phyloP scores from a whole-genome alignment of 1,284 basidiomycete genomes.

The Pyrrhoderma lamaoense region DNA sequence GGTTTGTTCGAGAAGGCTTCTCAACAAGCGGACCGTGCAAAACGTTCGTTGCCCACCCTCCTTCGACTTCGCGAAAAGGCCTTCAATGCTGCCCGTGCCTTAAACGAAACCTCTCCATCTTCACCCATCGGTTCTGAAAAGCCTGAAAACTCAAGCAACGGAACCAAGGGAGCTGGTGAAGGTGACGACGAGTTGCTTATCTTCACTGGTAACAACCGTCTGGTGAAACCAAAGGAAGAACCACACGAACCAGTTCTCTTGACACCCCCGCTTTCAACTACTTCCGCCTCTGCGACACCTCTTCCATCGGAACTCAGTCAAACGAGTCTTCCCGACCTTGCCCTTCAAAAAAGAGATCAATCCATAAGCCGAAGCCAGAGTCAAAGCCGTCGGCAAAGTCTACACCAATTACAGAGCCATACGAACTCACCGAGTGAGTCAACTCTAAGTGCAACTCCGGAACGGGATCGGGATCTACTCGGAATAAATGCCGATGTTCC shows the following conservation, averaged over 20 bases:
- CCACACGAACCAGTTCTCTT: not conserved
- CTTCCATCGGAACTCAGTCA: not conserved
- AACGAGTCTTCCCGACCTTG: not conserved
- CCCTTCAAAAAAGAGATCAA: not conserved
- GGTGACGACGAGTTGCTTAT: slow-evolving; percentile 18
- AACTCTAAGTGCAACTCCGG: slow-evolving; percentile 9
- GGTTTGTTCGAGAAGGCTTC: slow-evolving; percentile 21
- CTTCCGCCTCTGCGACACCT: not conserved
- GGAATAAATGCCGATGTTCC: slow-evolving; percentile 10
- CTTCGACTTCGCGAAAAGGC: slow-evolving; percentile 16
- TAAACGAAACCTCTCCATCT: not conserved
- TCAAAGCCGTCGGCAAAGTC: not conserved
- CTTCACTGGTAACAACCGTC: slow-evolving; percentile 18
- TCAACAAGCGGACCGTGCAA: slow-evolving; percentile 21
- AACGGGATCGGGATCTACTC: not conserved
- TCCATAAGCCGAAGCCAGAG: not conserved
- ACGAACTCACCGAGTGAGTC: slow-evolving; percentile 2
- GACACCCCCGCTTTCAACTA: not conserved
- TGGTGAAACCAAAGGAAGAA: slow-evolving; percentile 12
- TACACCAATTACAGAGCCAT: not conserved
- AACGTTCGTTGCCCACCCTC: slow-evolving; percentile 20
- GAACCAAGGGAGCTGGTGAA: slow-evolving; percentile 6
- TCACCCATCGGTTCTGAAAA: not conserved
- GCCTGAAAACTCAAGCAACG: too few relatives aligned
- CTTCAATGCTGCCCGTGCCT: slow-evolving; percentile 8